Base-by-base conservation (phyloP, 192 early-diverging fungal species). In the Mycoemilia scoparia region DNA sequence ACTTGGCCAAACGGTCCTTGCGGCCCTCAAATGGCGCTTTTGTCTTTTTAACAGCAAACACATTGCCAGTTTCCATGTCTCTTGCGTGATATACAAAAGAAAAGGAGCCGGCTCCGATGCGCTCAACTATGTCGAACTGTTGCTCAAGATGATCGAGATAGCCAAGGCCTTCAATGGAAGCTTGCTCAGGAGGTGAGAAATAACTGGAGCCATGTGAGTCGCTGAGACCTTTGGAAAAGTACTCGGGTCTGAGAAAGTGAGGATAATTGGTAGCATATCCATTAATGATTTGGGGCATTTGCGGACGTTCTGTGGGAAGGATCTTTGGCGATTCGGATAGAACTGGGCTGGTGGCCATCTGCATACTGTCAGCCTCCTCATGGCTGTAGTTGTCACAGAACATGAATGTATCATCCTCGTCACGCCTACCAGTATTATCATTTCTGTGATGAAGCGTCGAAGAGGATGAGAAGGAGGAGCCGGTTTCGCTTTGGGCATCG, bases 41-140 rank as follows among this genome's bases (percentile, higher is more conserved):
- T 11, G 79, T 72, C 47, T 72, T 76, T 45, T 96, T 96, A 26
- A 96, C 51, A 1, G 88, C 91, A 45, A 74, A 92, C 27, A 69
- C 32, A 38, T 54, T 44, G 9, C 72, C 75, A 34, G 70, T 70
- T 6, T 39, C 51, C 17, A 70, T 61, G 29, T 66, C 66, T 39
- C 71, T 68, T 6, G 82, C 84, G 40, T 82, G 80, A 47, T 61
- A 74, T 2, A 82, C 91, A 6, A 76, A 67, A 1, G 84, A 73
- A 41, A 85, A 90, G 36, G 76, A 64, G 11, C 91, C 91, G 4
- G 71, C 60, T 20, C 85, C 91, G n/a, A 86, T 50, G 8, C 52
- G 37, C 4, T 39, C 43, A 13, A 75, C 46, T 10, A 83, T 39
- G 27, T 67, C 60, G 45, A 88, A 96, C 20, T 79, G 62, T 7